These are phyloP conservation scores for Saccharomycopsis oosterbeekiorum DNA, from an alignment of 805 yeast genomes.

Conservation along the genomic window DNA sequence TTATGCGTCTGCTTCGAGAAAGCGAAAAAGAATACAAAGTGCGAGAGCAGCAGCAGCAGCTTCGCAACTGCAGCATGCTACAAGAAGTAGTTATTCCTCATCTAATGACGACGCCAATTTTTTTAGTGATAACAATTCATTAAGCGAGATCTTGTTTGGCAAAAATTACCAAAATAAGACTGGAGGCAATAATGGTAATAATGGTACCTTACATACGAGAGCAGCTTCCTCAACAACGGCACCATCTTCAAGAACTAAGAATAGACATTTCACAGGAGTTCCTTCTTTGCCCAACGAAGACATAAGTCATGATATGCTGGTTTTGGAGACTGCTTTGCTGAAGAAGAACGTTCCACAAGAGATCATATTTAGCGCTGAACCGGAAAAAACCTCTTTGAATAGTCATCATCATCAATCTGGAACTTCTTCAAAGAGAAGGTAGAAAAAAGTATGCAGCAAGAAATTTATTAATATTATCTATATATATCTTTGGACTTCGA, in stretches of 20 bases:
- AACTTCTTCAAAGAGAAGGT: neutral
- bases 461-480: too few relatives aligned
- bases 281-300: neutral
- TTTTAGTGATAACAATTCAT: conserved; percentile 17
- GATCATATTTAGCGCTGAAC: neutral
- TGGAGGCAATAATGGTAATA: neutral
- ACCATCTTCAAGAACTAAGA: neutral
- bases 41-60: conserved; percentile 19
- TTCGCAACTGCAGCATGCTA: conserved; percentile 3
- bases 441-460: neutral
- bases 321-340: neutral
- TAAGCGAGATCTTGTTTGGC: conserved; percentile 18
- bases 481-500: neutral
- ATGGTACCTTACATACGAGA: neutral
- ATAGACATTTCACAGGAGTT: neutral
- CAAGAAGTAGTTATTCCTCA: conserved; percentile 14
- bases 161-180: conserved; percentile 6
- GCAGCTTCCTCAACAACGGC: neutral
- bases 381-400: neutral
- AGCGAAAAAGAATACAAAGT: conserved; percentile 15
- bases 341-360: neutral
- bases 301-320: neutral
- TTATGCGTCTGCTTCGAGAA: conserved; percentile 7
- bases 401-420: neutral
- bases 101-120: conserved; percentile 18